Base-by-base conservation (phyloP, 1,284 basidiomycete genomes). In the Sanguinoderma infundibulare region DNA sequence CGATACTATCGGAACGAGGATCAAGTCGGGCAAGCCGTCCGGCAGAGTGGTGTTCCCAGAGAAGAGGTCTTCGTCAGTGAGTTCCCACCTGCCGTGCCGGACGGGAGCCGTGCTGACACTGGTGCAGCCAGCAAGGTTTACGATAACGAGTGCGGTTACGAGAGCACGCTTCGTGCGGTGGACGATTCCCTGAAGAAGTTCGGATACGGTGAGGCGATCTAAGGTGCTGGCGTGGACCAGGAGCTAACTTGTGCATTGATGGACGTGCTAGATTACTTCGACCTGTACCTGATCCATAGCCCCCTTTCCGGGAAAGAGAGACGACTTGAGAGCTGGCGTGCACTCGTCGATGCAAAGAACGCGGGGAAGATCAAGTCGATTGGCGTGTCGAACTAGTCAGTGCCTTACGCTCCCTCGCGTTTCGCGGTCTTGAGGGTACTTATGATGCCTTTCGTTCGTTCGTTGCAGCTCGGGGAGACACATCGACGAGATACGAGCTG, bases 1-100 rank as follows among this genome's bases (percentile, higher is more conserved):
- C 87, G 90, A 65, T 78, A 79, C 30, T 95, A 95, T 74, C 76
- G 78, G 54, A 95, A 95, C 69, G 92, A 95, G 72, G 80, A 80
- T 1, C 75, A 79, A 14, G 86, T 88, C 15, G 86, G 87, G 4
- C 74, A 79, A 40, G 89, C 87, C 0, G 72, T 91, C 14, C 74
- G 77, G 20, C 79, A 83, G 59, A 84, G 82, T 54, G 82, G 82
- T 0, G 62, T 90, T 5, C 69, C 77, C 0, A 73, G 88, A 58
- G 77, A 78, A 10, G 80, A 88, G 12, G 64, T 93, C 22, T 93
- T 88, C 73, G 83, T 95, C 68, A 91, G 91, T 90, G 69, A 59
- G 84, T 75, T 22, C 3, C 17, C 7, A 2, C 9, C 9, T 22
- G 20, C 10, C 1, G n/a, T 17, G 32, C 8, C 20, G 14, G 15